Evolutionary conservation across 176 grass and related monocot species (phyloP).

Genomic region (Poa pratensis): DNA sequence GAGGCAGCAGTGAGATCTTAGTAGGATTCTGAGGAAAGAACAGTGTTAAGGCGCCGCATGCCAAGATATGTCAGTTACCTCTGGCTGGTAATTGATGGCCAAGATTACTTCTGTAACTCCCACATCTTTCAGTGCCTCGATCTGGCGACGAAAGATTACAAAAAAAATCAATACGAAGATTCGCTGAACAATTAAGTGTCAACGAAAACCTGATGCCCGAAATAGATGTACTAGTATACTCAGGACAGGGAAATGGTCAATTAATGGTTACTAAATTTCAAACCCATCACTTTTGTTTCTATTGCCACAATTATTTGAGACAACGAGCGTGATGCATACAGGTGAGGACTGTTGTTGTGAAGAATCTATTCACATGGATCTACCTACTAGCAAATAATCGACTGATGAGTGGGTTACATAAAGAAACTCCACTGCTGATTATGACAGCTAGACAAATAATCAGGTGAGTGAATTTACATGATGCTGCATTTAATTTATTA

Average conservation of each 20-base stretch:
- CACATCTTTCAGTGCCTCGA: slow-evolving; percentile 89
- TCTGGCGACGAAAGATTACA: slow-evolving; percentile 45
- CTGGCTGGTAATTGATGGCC: slow-evolving; percentile 93
- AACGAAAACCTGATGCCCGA: too few relatives aligned
- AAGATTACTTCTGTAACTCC: slow-evolving; percentile 87
- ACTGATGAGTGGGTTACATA: slow-evolving; percentile 15
- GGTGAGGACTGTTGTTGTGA: background rate
- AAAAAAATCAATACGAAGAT: slow-evolving; percentile 21
- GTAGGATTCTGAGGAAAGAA: slow-evolving; percentile 13
- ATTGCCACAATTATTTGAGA: slow-evolving; percentile 17
- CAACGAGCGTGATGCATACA: slow-evolving; percentile 17
- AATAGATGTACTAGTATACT: too few relatives aligned
- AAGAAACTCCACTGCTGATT: slow-evolving; percentile 8
- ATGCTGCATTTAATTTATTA: background rate
- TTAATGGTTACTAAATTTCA: slow-evolving; percentile 6
- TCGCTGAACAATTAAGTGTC: background rate
- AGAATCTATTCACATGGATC: slow-evolving; percentile 53
- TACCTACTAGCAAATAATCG: slow-evolving; percentile 19
- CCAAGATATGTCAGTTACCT: slow-evolving; percentile 53
- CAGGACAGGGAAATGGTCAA: background rate
- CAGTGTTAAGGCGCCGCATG: slow-evolving; percentile 5
- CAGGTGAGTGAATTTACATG: background rate
- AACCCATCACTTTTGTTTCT: background rate
- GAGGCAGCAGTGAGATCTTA: slow-evolving; percentile 36
- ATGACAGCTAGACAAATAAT: slow-evolving; percentile 15